Evolutionary conservation across 768 basidiomycete species (phyloP), one percentile per base, ranked within the genome.

Genomic region (Rhizopogon vesiculosus): DNA sequence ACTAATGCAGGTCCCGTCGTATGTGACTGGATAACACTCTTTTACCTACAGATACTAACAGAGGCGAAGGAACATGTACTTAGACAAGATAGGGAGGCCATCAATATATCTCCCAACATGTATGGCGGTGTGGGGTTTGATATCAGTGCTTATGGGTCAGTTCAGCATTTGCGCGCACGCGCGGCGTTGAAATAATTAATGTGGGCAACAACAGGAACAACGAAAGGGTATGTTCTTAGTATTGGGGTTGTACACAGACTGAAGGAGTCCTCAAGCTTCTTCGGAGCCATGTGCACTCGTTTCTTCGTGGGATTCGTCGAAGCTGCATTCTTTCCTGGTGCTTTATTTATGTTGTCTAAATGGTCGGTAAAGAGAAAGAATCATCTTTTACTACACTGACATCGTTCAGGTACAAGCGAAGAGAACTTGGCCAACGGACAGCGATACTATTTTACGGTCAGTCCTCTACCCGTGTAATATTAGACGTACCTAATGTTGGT

Each of bases 231-330:
- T 41, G 57, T 56, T 12, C 16, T 40, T 28, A 28, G 39, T 31
- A 50, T 48, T 7, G 22, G 5, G 45, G 5, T 2, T 28, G 42
- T 56, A 3, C 44, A 13, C 7, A 22, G 40, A 16, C 45, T 56
- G 58, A 38, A 62, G 29, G 7, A 29, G 5, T 56, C 41, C 22
- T 31, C 35, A 66, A 84, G 83, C 67, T 94, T 85, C 59, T 66
- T 74, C n/a, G 79, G 83, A 19, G 86, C 79, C 6, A 75, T 89
- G 9, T 67, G 83, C 10, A 84, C 84, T 0, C 78, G 91, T 19
- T 92, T 93, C 70, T 80, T 87, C 66, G 77, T 93, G 31, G 92
- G 91, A 38, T 86, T 87, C 60, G 76, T 82, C n/a, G 83, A 83
- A 68, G 85, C 84, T 9, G 83, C 84, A 3, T 88, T 87, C 68